Conservation (phyloP, 108 stramenopile species). For the Fragilaria radians region DNA sequence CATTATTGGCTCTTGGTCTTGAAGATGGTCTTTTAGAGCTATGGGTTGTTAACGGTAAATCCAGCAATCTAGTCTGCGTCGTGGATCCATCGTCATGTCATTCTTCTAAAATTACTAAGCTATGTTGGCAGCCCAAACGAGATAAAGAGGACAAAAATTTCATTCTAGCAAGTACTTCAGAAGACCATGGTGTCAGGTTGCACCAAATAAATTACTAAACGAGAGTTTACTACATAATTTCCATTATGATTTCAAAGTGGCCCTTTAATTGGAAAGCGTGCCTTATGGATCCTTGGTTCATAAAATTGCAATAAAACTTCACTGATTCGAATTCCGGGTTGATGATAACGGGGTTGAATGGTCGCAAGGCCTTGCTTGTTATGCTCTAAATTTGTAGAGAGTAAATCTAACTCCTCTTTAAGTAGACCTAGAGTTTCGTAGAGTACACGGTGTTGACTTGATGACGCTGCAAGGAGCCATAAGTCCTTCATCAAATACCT, state of each 20-base stretch:
- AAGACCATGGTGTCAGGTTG: conserved; percentile 44
- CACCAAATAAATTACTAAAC: conserved; percentile 9
- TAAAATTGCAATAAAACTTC: too few species aligned
- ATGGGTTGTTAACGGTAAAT: conserved; percentile 43
- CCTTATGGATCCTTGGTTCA: too few species aligned
- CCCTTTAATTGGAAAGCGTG: too few species aligned
- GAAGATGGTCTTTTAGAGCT: conserved; percentile 74
- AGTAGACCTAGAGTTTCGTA: conserved; percentile 1
- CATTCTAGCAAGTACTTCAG: conserved; percentile 36
- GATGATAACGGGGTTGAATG: too few species aligned
- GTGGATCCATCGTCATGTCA: conserved; percentile 34
- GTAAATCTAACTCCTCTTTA: not conserved
- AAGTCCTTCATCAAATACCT: conserved; percentile 33
- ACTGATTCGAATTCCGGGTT: too few species aligned
- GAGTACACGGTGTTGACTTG: not conserved
- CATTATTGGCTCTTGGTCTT: conserved; percentile 56
- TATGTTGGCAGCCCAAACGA: conserved; percentile 41
- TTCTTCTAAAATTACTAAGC: conserved; percentile 41
- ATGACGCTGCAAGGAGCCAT: conserved; percentile 17
- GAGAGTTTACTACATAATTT: not conserved
- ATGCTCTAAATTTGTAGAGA: too few species aligned
- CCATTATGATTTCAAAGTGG: too few species aligned
- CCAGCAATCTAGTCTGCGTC: not conserved
- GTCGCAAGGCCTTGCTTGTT: too few species aligned
- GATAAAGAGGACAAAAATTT: conserved; percentile 3